Evolutionary conservation across 2,329 filamentous ascomycete genomes (phyloP).

Genomic region (Fusarium buxicola): DNA sequence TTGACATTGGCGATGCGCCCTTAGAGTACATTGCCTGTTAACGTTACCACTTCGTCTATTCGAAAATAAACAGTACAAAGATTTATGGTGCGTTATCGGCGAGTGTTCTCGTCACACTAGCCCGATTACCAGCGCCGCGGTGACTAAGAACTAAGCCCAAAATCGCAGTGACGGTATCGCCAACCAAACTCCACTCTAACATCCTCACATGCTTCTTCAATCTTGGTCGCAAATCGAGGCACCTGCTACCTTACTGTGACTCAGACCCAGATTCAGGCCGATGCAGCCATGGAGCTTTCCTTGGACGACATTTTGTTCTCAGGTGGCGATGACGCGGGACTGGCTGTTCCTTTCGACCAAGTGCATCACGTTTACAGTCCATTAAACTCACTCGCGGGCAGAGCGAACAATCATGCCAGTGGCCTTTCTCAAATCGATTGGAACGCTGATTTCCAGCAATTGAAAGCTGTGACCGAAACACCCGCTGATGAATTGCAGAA

Average conservation of each 20-base stretch:
- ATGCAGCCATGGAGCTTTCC: constrained; percentile 33
- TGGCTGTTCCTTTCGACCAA: constrained; percentile 35
- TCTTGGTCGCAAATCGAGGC: background rate
- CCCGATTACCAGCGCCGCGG: background rate
- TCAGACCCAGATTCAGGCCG: too few species aligned
- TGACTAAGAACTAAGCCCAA: constrained; percentile 40
- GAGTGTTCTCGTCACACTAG: background rate
- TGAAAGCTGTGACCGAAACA: constrained; percentile 9
- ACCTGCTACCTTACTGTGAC: background rate
- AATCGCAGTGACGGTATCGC: constrained; percentile 26
- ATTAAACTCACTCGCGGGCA: constrained; percentile 18
- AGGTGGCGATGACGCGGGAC: constrained; percentile 20
- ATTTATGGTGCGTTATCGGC: too few species aligned
- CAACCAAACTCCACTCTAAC: constrained; percentile 27
- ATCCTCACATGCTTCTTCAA: constrained; percentile 20
- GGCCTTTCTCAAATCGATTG: constrained; percentile 31
- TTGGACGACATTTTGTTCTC: constrained; percentile 43
- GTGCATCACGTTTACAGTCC: constrained; percentile 20
- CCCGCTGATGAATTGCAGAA: constrained; percentile 5
- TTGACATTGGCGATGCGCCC: constrained; percentile 28
- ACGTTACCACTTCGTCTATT: too few species aligned
- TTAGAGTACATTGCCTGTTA: constrained; percentile 30
- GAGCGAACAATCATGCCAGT: background rate
- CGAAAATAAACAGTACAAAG: too few species aligned
- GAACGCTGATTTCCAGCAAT: constrained; percentile 37